Conservation (phyloP, 306 rosid genomes). For the Lathyrus tuberosus region DNA sequence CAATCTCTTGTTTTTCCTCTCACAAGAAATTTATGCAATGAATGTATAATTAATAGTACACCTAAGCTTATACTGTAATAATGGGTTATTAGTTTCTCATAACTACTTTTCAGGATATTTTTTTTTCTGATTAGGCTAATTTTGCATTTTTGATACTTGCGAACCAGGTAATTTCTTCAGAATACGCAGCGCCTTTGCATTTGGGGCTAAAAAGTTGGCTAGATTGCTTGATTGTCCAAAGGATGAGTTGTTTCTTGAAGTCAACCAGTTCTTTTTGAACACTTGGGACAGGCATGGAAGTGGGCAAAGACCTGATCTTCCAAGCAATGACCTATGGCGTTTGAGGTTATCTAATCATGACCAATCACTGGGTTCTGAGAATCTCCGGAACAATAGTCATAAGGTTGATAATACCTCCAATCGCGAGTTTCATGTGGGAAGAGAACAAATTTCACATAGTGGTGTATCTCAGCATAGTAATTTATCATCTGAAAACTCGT, state of each 20-base stretch:
- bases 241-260: slow-evolving; percentile 71
- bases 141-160: slow-evolving; percentile 27
- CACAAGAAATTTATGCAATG: not conserved
- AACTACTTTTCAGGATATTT: not conserved
- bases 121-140: slow-evolving; percentile 22
- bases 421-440: slow-evolving; percentile 50
- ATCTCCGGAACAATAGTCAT: slow-evolving; percentile 52
- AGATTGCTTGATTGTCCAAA: slow-evolving; percentile 87
- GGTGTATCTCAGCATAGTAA: slow-evolving; percentile 60
- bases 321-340: slow-evolving; percentile 57
- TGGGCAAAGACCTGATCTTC: slow-evolving; percentile 97
- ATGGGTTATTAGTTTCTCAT: slow-evolving; percentile 4
- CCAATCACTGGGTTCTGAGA: slow-evolving; percentile 57
- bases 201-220: slow-evolving; percentile 89
- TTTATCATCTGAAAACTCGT: slow-evolving; percentile 50
- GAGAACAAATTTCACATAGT: slow-evolving; percentile 45
- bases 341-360: slow-evolving; percentile 59
- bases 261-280: slow-evolving; percentile 88
- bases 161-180: slow-evolving; percentile 94
- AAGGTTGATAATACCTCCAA: slow-evolving; percentile 53
- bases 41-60: slow-evolving; percentile 24
- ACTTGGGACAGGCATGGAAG: slow-evolving; percentile 99
- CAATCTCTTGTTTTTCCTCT: slow-evolving; percentile 5
- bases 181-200: slow-evolving; percentile 97
- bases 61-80: slow-evolving; percentile 6